phyloP scores from a whole-genome alignment of 225 moss, liverwort and hornwort species.

The Bryum argenteum region DNA sequence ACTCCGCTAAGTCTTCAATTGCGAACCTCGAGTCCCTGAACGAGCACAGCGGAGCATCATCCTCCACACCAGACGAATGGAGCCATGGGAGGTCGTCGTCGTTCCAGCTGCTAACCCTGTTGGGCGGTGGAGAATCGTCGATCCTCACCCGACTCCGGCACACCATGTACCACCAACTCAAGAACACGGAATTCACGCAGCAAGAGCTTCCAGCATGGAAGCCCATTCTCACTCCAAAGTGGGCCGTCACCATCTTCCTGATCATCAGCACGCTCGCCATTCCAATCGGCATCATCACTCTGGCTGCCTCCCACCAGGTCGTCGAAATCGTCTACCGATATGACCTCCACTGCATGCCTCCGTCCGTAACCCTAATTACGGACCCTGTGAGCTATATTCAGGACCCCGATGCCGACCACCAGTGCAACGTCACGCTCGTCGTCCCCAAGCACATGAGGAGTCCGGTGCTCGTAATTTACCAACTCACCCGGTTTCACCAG shows the following conservation, averaged over 20 bases:
- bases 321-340: conserved; percentile 72
- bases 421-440: conserved; percentile 40
- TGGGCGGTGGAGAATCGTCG: background rate
- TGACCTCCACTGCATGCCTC: conserved; percentile 45
- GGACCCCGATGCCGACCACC: conserved; percentile 24
- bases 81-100: background rate
- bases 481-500: conserved; percentile 73
- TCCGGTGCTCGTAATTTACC: conserved; percentile 72
- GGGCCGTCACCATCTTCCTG: conserved; percentile 64
- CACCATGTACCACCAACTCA: conserved; percentile 24
- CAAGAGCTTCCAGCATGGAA: conserved; percentile 59
- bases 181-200: conserved; percentile 34
- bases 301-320: conserved; percentile 61
- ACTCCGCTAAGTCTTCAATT: too few relatives aligned
- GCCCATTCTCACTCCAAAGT: conserved; percentile 70
- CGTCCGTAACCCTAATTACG: conserved; percentile 1
- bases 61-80: conserved; percentile 13
- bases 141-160: background rate
- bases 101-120: background rate
- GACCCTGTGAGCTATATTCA: conserved; percentile 44
- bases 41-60: background rate
- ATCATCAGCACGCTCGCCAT: conserved; percentile 62
- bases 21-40: too few relatives aligned
- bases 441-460: conserved; percentile 59
- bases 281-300: conserved; percentile 68